Percentiles rank a stretch among this genome's conserved stretches.
Evolutionary conservation across 2,329 filamentous ascomycete species (phyloP).

Genomic region (Trichophyton mentagrophytes): DNA sequence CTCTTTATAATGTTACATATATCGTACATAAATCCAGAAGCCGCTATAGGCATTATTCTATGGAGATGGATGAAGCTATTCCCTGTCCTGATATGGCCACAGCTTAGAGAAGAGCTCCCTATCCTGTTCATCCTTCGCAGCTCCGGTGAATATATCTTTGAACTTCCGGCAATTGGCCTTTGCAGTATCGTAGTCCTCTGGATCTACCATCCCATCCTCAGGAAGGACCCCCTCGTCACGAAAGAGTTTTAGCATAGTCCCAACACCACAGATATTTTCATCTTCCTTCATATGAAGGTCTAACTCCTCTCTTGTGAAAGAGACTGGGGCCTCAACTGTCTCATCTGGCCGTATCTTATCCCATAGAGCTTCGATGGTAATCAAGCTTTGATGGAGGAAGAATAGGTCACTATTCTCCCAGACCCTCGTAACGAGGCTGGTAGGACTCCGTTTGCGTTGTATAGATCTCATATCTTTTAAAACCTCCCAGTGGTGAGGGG

Average conservation of each 20-base stretch:
- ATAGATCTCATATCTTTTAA: slow-evolving; percentile 15
- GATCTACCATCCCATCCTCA: background rate
- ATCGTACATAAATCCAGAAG: too few relatives aligned
- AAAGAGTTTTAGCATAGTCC: slow-evolving; percentile 14
- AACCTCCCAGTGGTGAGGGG: slow-evolving; percentile 20
- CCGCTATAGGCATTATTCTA: too few relatives aligned
- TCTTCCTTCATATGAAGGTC: slow-evolving; percentile 19
- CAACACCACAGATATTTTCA: slow-evolving; percentile 22
- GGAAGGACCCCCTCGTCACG: background rate
- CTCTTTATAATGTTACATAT: too few relatives aligned
- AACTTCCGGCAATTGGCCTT: slow-evolving; percentile 9
- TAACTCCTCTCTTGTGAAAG: slow-evolving; percentile 1
- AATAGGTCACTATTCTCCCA: slow-evolving; percentile 25
- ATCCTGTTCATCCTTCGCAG: slow-evolving; percentile 15
- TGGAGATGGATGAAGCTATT: background rate
- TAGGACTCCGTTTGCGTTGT: slow-evolving; percentile 19
- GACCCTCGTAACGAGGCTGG: slow-evolving; percentile 20
- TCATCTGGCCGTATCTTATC: slow-evolving; percentile 8
- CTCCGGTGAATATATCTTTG: slow-evolving; percentile 16
- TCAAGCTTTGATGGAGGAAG: slow-evolving; percentile 18
- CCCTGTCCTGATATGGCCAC: slow-evolving; percentile 16
- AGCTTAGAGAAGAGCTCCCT: slow-evolving; percentile 16
- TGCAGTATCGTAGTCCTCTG: background rate
- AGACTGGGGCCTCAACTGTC: slow-evolving; percentile 8
- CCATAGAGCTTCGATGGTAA: slow-evolving; percentile 16